A percentile compares a stretch with the other conserved stretches of the same genome.
These are phyloP conservation scores for Cytospora piceicola DNA, from an alignment of 2,329 filamentous ascomycete species.

Conservation along the genomic window DNA sequence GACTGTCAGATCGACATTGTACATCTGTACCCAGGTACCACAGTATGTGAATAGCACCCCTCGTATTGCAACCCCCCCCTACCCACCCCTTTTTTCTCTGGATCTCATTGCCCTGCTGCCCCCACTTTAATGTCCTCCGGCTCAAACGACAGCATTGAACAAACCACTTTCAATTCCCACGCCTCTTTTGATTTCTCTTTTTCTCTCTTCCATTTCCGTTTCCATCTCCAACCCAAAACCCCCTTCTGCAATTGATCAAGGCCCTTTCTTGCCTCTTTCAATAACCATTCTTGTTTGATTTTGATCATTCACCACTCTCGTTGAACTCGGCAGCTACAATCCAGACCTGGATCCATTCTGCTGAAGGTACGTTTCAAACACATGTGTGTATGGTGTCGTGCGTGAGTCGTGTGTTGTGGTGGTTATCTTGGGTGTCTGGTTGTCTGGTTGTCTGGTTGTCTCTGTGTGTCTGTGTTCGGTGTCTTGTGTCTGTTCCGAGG, in stretches of 20 bases:
- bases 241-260: slow-evolving; percentile 24
- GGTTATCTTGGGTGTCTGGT: background rate
- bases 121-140: background rate
- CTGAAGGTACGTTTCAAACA: background rate
- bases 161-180: slow-evolving; percentile 9
- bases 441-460: background rate
- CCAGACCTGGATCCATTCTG: background rate
- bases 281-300: slow-evolving; percentile 18
- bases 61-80: background rate
- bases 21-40: too few relatives aligned
- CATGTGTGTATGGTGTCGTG: background rate
- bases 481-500: too few relatives aligned
- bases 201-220: background rate
- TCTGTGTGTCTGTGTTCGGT: background rate
- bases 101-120: background rate
- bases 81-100: background rate
- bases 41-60: too few relatives aligned
- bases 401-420: too few relatives aligned
- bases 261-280: slow-evolving; percentile 26
- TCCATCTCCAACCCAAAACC: slow-evolving; percentile 1
- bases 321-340: slow-evolving; percentile 22
- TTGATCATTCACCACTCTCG: slow-evolving; percentile 30
- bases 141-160: background rate
- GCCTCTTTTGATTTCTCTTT: slow-evolving; percentile 15
- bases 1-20: too few relatives aligned